Base-by-base conservation (phyloP, 2,329 filamentous ascomycete genomes). In the Alternaria alternata region DNA sequence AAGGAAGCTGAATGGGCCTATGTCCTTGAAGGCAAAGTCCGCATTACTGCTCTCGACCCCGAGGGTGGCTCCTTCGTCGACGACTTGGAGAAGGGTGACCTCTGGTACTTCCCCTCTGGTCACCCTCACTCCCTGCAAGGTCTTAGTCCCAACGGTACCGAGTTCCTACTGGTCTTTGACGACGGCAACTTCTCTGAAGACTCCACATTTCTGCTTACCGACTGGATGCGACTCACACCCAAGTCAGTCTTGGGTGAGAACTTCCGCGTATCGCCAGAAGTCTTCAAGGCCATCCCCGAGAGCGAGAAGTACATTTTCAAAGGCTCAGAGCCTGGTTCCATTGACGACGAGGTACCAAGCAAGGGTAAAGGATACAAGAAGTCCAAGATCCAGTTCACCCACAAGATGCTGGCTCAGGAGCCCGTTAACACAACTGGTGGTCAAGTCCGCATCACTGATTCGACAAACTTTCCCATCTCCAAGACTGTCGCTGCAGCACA, bases 61-160 rank as follows among this genome's bases (percentile, higher is more conserved):
- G 89, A 94, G 62, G 91, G 91, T 9, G 87, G 91, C 62, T 91
- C 87, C 63, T 93, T 92, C 75, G 86, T 93, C 62, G 91, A 93
- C 65, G 91, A 94, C 71, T 79, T 94, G 22, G 85, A 88, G 71
- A 89, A 91, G 71, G 91, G 91, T 5, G 91, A 94, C 70, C 77
- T 94, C 7, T 94, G 90, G 91, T 94, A 92, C 71, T 94, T 94
- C 79, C 91, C 91, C 22, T 87, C 88, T 11, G 91, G 91, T 7
- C 85, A 93, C 34, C 91, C 91, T 11, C 91, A 94, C 76, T 92
- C 89, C 0, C 85, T 94, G 2, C 91, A 93, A 77, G 91, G 89
- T 0, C 80, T 93, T 1, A 84, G 86, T 43, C 81, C 85, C 26
- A 89, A 91, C 46, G 91, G 87, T 28, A 87, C 85, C 1, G 87